A percentile compares a stretch with the other conserved stretches of the same genome.
phyloP scores from a whole-genome alignment of 2,329 filamentous ascomycete species.

The Colletotrichum gigasporum region DNA sequence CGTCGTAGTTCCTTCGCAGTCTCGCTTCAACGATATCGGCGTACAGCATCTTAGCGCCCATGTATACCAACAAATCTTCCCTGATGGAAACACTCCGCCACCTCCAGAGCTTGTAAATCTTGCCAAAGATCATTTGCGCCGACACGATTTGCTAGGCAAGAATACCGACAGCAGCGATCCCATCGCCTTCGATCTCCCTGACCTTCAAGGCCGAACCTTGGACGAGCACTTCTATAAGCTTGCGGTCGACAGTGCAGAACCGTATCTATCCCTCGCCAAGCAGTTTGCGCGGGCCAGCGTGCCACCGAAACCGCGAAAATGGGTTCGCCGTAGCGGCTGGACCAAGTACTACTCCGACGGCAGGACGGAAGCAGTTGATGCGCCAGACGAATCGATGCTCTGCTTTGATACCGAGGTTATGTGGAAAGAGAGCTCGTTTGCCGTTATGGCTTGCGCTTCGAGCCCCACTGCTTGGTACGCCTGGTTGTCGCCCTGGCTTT shows the following conservation, averaged over 20 bases:
- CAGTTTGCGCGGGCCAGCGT: conserved; percentile 73
- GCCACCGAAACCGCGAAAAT: conserved; percentile 71
- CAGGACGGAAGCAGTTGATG: conserved; percentile 73
- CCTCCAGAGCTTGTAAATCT: conserved; percentile 80
- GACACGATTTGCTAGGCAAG: conserved; percentile 91
- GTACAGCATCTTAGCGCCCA: conserved; percentile 91
- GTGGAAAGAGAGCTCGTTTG: conserved; percentile 92
- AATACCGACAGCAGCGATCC: conserved; percentile 81
- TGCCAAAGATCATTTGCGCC: conserved; percentile 81
- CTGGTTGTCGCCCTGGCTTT: conserved; percentile 95
- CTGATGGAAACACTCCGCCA: conserved; percentile 61
- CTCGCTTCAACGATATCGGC: conserved; percentile 90
- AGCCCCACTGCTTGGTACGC: conserved; percentile 94
- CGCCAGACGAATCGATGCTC: conserved; percentile 82
- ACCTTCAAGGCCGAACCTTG: conserved; percentile 79
- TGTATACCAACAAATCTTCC: conserved; percentile 87
- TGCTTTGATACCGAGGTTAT: conserved; percentile 97
- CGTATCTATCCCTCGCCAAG: conserved; percentile 80
- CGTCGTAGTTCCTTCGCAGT: conserved; percentile 57
- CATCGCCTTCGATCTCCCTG: conserved; percentile 86
- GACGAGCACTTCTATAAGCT: conserved; percentile 96
- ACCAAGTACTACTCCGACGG: conserved; percentile 89
- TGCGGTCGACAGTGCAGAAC: conserved; percentile 86
- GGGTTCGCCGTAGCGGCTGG: conserved; percentile 87
- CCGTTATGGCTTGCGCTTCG: conserved; percentile 95